Percentiles rank a stretch among this genome's conserved stretches.
Conservation (phyloP, 2,329 filamentous ascomycete genomes). For the Juglanconis sp. region DNA sequence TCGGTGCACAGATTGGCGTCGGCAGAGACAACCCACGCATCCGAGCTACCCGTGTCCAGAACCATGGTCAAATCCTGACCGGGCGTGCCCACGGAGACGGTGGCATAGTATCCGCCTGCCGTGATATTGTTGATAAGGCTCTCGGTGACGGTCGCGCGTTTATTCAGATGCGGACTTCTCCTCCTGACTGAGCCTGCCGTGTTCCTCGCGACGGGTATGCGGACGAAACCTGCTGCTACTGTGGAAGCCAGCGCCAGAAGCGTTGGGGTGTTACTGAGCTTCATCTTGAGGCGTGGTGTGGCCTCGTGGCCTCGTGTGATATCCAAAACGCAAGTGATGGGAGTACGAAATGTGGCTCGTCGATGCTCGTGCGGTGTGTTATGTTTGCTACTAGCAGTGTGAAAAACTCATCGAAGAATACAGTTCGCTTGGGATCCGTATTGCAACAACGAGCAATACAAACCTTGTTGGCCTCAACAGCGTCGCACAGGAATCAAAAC, state of each 20-base stretch:
- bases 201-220: conserved; percentile 20
- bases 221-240: conserved; percentile 18
- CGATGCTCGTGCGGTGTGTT: neutral
- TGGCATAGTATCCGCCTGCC: conserved; percentile 54
- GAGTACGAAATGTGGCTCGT: neutral
- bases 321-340: neutral
- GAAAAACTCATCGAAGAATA: neutral
- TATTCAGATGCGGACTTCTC: conserved; percentile 22
- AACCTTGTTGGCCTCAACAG: neutral
- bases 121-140: conserved; percentile 51
- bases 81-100: conserved; percentile 58
- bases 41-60: conserved; percentile 62
- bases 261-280: neutral
- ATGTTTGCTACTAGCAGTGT: neutral
- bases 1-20: conserved; percentile 39
- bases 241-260: conserved; percentile 11
- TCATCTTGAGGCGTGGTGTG: conserved; percentile 6
- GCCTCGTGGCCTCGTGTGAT: neutral
- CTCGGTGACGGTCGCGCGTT: conserved; percentile 26
- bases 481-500: neutral
- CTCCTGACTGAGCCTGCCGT: conserved; percentile 15
- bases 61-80: conserved; percentile 51
- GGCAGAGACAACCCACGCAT: conserved; percentile 53
- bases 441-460: neutral
- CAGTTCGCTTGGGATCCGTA: neutral